Conservation (phyloP, 2,329 filamentous ascomycete genomes). For the Aureobasidium mangrovei region DNA sequence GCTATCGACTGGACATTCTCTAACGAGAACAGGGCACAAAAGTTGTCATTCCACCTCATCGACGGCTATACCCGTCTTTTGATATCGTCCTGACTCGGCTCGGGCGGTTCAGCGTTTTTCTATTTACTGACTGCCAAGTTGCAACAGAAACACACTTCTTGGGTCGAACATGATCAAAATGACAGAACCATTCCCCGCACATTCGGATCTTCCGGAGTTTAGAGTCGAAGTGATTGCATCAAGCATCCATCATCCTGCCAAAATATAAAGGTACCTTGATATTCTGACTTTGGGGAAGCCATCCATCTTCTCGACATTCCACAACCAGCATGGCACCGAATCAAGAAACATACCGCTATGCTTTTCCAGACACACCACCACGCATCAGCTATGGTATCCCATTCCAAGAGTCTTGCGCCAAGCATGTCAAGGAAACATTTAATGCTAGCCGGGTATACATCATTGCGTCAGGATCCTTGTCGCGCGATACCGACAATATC, state of each 20-base stretch:
- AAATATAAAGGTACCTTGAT: too few species aligned
- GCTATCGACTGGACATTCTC: too few species aligned
- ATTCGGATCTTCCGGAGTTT: neutral
- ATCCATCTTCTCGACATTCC: neutral
- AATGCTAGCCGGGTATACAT: neutral
- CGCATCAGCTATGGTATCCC: constrained; percentile 1
- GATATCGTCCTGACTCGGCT: neutral
- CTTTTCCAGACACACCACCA: neutral
- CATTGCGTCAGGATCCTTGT: neutral
- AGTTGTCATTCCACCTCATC: neutral
- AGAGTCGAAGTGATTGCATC: neutral
- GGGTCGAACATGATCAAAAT: neutral
- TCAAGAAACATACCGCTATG: neutral
- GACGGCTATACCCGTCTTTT: neutral
- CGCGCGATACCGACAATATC: neutral
- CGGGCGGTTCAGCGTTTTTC: neutral
- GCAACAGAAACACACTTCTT: neutral
- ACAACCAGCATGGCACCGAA: neutral
- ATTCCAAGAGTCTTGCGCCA: neutral
- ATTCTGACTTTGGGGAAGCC: too few species aligned
- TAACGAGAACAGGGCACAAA: too few species aligned
- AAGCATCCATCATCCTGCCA: neutral
- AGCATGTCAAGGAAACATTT: neutral
- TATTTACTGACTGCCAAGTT: neutral
- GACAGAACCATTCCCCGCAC: neutral